These are phyloP conservation scores for Pestalotiopsis sp. DNA, from an alignment of 2,329 filamentous ascomycete species.

Conservation along the genomic window DNA sequence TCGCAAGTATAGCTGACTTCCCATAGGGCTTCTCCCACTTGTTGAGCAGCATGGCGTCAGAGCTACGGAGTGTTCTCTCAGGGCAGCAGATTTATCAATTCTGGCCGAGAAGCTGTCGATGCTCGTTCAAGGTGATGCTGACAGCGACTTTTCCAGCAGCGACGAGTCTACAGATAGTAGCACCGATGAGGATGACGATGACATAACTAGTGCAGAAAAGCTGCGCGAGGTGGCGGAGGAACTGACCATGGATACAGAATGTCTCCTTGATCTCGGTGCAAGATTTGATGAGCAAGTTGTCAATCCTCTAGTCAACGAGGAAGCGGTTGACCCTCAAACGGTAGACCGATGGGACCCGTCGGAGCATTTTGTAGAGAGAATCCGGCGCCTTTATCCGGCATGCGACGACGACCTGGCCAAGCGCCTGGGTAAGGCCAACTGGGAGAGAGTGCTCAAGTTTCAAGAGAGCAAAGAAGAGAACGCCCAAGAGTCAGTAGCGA, in stretches of 20 bases:
- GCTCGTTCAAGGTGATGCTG: neutral
- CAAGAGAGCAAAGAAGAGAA: conserved; percentile 1
- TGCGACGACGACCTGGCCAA: neutral
- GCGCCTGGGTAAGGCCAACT: neutral
- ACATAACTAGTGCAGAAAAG: neutral
- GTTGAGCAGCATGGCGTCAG: neutral
- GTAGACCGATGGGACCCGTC: neutral
- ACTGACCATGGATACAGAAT: conserved; percentile 16
- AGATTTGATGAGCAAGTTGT: conserved; percentile 15
- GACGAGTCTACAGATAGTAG: neutral
- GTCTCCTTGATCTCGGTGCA: conserved; percentile 17
- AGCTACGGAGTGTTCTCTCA: neutral
- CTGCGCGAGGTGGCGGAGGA: conserved; percentile 17
- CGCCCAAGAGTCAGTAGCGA: neutral
- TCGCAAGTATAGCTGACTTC: neutral
- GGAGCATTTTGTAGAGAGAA: neutral
- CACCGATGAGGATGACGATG: neutral
- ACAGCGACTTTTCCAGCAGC: neutral
- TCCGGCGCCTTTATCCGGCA: neutral
- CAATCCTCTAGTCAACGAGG: conserved; percentile 9
- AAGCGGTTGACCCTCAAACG: conserved; percentile 11
- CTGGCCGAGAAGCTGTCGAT: neutral
- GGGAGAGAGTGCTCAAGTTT: neutral
- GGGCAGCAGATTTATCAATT: neutral
- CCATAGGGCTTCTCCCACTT: neutral